These are phyloP conservation scores for Agastache rugosa DNA, from an alignment of 257 asterid species.

Conservation along the genomic window DNA sequence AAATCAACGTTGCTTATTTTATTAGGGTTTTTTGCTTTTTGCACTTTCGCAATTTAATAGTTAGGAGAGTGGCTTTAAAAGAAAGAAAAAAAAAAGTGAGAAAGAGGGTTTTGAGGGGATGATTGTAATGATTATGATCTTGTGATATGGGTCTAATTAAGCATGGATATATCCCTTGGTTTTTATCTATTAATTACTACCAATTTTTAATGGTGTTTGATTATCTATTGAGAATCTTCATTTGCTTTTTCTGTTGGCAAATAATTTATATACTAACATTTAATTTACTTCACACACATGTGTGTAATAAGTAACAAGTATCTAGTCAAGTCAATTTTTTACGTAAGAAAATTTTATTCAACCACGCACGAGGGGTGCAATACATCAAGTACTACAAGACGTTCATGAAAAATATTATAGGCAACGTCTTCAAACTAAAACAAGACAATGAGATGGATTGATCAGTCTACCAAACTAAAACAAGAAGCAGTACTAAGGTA, in stretches of 20 bases:
- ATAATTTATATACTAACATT: no score
- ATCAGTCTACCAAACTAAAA: no score
- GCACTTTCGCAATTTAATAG: slow-evolving; percentile 33
- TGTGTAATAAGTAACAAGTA: no score
- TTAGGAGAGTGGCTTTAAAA: slow-evolving; percentile 51
- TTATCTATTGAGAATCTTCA: slow-evolving; percentile 13
- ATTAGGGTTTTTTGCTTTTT: slow-evolving; percentile 28
- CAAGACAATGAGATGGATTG: no score
- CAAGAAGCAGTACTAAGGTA: no score
- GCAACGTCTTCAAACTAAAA: no score
- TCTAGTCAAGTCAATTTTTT: no score
- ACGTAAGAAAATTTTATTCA: no score
- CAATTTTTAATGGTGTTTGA: slow-evolving; percentile 42
- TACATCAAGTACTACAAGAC: no score
- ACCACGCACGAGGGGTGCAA: no score
- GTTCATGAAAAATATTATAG: no score
- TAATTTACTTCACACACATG: no score
- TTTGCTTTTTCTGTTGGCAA: background rate
- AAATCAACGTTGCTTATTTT: slow-evolving; percentile 31
- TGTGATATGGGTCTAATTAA: slow-evolving; percentile 43
- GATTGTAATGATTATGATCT: slow-evolving; percentile 59
- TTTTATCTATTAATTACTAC: slow-evolving; percentile 43
- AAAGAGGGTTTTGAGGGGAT: slow-evolving; percentile 31
- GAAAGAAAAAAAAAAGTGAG: background rate
- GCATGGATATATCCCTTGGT: slow-evolving; percentile 50